phyloP scores from a whole-genome alignment of 331 rosid genomes.

The Arachis monticola region DNA sequence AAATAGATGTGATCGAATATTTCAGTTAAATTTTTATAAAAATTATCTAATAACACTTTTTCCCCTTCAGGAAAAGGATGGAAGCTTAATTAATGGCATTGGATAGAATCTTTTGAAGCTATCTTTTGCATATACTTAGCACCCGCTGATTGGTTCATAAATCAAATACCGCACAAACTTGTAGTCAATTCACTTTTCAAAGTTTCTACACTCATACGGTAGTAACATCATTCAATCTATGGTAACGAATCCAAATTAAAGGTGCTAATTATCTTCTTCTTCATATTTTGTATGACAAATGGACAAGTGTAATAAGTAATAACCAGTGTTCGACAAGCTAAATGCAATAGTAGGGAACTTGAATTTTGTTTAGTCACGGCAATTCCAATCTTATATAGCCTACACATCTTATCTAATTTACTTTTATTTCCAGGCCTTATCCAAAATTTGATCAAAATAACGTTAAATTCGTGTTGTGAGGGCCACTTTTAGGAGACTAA shows the following conservation, averaged over 20 bases:
- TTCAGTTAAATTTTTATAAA: too few relatives aligned
- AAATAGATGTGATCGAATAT: too few relatives aligned
- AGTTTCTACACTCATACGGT: neutral
- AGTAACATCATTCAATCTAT: neutral
- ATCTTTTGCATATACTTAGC: neutral
- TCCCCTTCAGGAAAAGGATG: neutral
- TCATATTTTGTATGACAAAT: neutral
- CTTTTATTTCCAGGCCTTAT: neutral
- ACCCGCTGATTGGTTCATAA: neutral
- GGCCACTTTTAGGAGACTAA: neutral
- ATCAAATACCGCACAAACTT: neutral
- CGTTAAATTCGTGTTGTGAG: neutral
- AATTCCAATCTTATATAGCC: neutral
- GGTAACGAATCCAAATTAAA: neutral
- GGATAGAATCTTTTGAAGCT: neutral
- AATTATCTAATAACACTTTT: too few relatives aligned
- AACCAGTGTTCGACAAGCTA: neutral
- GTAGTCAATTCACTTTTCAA: constrained; percentile 3
- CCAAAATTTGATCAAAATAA: neutral
- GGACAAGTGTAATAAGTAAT: neutral
- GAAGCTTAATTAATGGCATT: neutral
- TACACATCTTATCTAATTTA: too few relatives aligned
- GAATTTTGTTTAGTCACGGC: constrained; percentile 29
- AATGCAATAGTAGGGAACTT: neutral
- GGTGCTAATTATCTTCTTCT: neutral